These are phyloP conservation scores for Daucus carota DNA, from an alignment of 129 eudicot species.

Conservation along the genomic window DH1_v3.0 NC_030381.2:45325501-45326000, in stretches of 20 bases:
- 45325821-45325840: neutral
- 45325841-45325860: neutral
- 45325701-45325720: neutral
- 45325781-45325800: neutral
- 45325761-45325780: neutral
- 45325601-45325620: neutral
- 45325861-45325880: neutral
- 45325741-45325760: neutral
- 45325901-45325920: no score
- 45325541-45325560: neutral
- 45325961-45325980: no score
- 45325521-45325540: constrained; percentile 4
- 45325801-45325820: neutral
- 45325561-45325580: constrained; percentile 3
- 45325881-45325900: no score
- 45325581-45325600: neutral
- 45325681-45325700: neutral
- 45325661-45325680: neutral
- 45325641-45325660: neutral
- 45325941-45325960: no score
- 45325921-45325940: no score
- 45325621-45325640: neutral
- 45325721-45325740: neutral
- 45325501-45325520: constrained; percentile 32
- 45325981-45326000: no score